Base-by-base conservation (phyloP, 192 early-diverging fungal species). In the Backusella luteola region DNA sequence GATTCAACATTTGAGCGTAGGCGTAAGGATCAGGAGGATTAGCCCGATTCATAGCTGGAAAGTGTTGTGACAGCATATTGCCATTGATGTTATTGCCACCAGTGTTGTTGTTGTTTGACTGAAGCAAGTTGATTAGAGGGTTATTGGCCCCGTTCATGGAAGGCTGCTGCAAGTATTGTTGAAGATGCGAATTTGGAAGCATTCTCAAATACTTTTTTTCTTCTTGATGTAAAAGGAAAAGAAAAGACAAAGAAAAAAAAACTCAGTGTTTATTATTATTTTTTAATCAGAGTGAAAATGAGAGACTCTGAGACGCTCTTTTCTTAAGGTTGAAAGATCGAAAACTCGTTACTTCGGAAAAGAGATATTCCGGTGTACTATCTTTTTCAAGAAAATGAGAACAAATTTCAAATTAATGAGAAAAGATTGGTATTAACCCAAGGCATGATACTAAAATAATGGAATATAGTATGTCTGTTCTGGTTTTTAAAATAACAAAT, bases 91-190 rank as follows among this genome's bases (percentile, higher is more conserved):
- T 74, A 53, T 63, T 63, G 12, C 11, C 11, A 26, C 19, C 23
- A 3, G 21, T 12, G 12, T 63, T 63, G 56, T 69, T 69, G 4
- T 69, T 71, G 29, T 42, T 81, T 75, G 41, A 79, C 69, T 34
- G 75, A 78, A 39, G 73, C 34, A 42, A 79, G 71, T 63, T 63
- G 26, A 63, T 63, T 29, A 79, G 44, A 42, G 74, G 74, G 63
- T 74, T 76, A 73, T 36, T 35, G 38, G 52, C 66, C 66, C 59
- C 70, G 66, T 23, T 63, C 56, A 63, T 11, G 56, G 53, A 63
- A 66, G 79, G 77, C 52, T 84, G 79, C n/a, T 85, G 83, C 8
- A 85, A 68, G 23, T 83, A 85, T 36, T 85, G 87, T 63, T 87
- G 86, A n/a, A 85, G 79, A 42, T 86, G 82, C 6, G 81, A 83